Conservation (phyloP, 2,329 filamentous ascomycete species). For the Teratosphaeria gauchensis region DNA sequence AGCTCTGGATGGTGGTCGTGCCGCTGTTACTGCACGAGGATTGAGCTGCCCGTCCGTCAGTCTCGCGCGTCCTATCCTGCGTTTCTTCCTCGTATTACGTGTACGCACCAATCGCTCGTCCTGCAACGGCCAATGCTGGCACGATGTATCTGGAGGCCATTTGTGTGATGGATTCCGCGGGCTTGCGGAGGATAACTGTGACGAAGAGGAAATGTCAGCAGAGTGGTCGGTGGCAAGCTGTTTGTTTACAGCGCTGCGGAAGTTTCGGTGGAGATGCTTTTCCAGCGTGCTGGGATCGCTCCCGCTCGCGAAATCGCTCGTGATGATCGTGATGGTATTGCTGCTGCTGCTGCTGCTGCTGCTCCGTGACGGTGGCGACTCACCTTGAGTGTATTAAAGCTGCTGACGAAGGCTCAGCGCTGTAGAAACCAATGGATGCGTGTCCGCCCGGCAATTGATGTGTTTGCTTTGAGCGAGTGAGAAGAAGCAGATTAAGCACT, state of each 20-base stretch:
- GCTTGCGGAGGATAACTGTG: slow-evolving; percentile 4
- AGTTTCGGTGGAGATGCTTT: not conserved
- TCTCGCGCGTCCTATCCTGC: not conserved
- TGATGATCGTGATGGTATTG: not conserved
- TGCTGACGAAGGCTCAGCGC: slow-evolving; percentile 5
- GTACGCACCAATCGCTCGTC: slow-evolving; percentile 41
- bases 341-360: not conserved
- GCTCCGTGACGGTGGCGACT: not conserved
- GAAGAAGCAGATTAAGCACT: slow-evolving; percentile 1
- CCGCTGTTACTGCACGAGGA: slow-evolving; percentile 24
- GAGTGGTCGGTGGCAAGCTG: not conserved
- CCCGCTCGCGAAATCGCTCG: not conserved
- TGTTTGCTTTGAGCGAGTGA: slow-evolving; percentile 3
- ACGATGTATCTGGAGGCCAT: slow-evolving; percentile 50
- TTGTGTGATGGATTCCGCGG: slow-evolving; percentile 7
- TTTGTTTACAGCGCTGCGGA: not conserved
- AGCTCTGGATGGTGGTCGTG: slow-evolving; percentile 50
- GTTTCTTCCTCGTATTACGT: not conserved
- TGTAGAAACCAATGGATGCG: slow-evolving; percentile 6
- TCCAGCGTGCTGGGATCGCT: not conserved
- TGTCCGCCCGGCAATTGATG: slow-evolving; percentile 5
- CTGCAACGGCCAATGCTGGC: slow-evolving; percentile 45
- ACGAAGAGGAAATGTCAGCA: not conserved
- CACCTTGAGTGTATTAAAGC: slow-evolving; percentile 9
- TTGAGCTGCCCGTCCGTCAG: slow-evolving; percentile 12